Base-by-base conservation (phyloP, 805 yeast genomes). In the Millerozyma miso region DNA sequence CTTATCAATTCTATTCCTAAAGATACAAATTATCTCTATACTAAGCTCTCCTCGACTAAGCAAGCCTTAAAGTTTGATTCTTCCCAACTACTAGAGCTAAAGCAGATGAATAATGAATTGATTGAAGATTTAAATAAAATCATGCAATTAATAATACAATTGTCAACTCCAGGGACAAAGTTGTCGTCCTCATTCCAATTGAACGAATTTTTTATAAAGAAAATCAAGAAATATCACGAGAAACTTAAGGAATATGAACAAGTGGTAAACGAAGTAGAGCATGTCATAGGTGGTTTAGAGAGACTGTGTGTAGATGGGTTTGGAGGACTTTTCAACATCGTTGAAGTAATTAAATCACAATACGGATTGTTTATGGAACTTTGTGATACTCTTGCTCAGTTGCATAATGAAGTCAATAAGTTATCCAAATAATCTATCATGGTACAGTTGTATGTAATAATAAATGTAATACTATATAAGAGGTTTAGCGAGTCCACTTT, bases 281-380 rank as follows among this genome's bases (percentile, higher is more conserved):
- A 65, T 37, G 78, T 78, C 16, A 64, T 77, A 23, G 57, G 65
- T 14, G 75, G 77, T 3, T 63, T 70, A 45, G 74, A 70, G 46
- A 53, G 52, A 37, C 58, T 58, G 38, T 60, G 69, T 45, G 60
- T 51, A 32, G 71, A 65, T 42, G 62, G 81, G 56, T 56, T 63
- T 46, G 68, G 73, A 39, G 58, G 67, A 40, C 59, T 70, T 39
- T 55, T 59, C 45, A 69, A 74, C 49, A 73, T 84, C 19, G 77
- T 83, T 13, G 73, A 75, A 38, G 81, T 87, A 0, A 73, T 85
- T 19, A 77, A 78, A 43, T 81, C 80, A 51, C 91, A 85, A 60
- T 85, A 82, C 56, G 69, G 70, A 35, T 64, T 85, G 41, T 85
- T 83, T 60, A 81, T 84, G 80, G 90, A 84, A 58, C 69, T 83